Conservation (phyloP, 352 stramenopile genomes). For the Pythium volutum region DNA sequence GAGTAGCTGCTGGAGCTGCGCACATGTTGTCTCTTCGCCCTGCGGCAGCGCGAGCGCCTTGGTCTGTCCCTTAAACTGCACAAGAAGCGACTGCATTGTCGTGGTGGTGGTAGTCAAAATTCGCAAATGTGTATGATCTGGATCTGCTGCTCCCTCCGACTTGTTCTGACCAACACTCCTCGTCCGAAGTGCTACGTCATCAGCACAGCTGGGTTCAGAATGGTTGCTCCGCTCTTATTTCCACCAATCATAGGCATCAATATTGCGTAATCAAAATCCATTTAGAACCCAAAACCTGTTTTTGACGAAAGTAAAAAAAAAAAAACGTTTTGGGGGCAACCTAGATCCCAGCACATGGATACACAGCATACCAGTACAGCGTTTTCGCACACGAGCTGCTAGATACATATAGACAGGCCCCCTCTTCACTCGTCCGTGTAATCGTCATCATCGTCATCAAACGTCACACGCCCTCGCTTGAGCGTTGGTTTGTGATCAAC, state of each 20-base stretch:
- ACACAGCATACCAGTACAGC: too few relatives aligned
- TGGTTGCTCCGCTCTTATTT: neutral
- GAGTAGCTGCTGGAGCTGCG: conserved; percentile 39
- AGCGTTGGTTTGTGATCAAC: neutral
- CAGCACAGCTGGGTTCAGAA: neutral
- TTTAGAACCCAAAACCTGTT: too few relatives aligned
- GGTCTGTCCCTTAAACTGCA: conserved; percentile 48
- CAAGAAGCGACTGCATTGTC: conserved; percentile 38
- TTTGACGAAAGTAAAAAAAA: too few relatives aligned
- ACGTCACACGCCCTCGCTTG: neutral
- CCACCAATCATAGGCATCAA: neutral
- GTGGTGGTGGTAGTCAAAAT: too few relatives aligned
- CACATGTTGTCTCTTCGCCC: conserved; percentile 26
- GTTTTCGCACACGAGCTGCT: too few relatives aligned
- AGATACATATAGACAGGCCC: too few relatives aligned
- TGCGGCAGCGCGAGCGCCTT: conserved; percentile 29
- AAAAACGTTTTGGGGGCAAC: too few relatives aligned
- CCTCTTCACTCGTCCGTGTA: neutral
- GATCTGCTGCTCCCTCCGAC: too few relatives aligned
- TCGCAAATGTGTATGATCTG: conserved; percentile 9
- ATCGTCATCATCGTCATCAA: neutral
- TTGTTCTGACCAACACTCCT: conserved; percentile 13
- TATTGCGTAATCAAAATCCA: neutral
- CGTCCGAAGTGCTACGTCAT: conserved; percentile 1
- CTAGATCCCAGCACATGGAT: too few relatives aligned